Evolutionary conservation across 306 rosid species (phyloP).

Genomic region (Vigna unguiculata): DNA sequence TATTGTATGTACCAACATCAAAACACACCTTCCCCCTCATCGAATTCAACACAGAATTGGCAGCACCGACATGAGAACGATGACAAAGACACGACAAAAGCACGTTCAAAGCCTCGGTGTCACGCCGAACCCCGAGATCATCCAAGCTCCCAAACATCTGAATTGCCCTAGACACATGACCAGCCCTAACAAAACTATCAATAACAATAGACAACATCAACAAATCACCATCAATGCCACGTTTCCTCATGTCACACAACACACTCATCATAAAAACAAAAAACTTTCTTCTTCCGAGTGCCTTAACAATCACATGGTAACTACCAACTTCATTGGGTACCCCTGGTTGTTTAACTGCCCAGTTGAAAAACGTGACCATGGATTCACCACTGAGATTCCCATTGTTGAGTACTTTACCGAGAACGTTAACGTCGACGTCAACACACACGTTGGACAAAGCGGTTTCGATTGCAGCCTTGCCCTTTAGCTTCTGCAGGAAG

Average conservation of each 20-base stretch:
- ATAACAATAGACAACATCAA: constrained; percentile 62
- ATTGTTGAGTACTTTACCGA: constrained; percentile 56
- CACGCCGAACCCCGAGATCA: constrained; percentile 62
- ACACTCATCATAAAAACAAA: constrained; percentile 55
- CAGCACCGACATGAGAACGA: constrained; percentile 71
- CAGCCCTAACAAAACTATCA: constrained; percentile 75
- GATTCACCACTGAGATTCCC: constrained; percentile 77
- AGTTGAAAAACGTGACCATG: constrained; percentile 75
- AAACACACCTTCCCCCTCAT: constrained; percentile 67
- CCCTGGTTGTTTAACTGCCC: constrained; percentile 73
- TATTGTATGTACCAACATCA: constrained; percentile 57
- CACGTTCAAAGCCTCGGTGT: constrained; percentile 66
- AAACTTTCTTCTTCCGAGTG: constrained; percentile 82
- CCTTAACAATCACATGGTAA: constrained; percentile 68
- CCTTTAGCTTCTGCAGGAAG: constrained; percentile 80
- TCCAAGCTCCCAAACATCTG: constrained; percentile 60
- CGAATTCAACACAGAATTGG: constrained; percentile 61
- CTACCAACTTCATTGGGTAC: constrained; percentile 52
- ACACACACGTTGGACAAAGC: constrained; percentile 60
- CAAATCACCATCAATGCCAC: constrained; percentile 55
- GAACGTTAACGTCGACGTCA: constrained; percentile 58
- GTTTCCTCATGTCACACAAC: constrained; percentile 53
- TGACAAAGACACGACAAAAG: constrained; percentile 67
- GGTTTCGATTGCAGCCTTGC: constrained; percentile 65
- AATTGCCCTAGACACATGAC: constrained; percentile 69